Base-by-base conservation (phyloP, 2,329 filamentous ascomycete species). In the Paecilomyces sp. region DNA sequence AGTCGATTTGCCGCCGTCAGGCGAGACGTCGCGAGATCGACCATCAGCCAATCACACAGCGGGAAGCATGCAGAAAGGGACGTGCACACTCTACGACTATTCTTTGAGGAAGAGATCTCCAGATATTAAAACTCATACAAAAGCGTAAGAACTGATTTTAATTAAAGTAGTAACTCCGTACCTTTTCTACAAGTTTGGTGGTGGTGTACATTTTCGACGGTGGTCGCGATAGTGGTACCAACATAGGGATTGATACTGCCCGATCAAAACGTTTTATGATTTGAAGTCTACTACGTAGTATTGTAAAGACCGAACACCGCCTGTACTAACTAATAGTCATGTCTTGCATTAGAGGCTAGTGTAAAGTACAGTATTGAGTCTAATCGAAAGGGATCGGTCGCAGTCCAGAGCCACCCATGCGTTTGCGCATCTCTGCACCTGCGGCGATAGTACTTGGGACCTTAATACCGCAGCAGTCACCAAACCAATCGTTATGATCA, bases 391-490 rank as follows among this genome's bases (percentile, higher is more conserved):
- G 77, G 65, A 80, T 79, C 41, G 76, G 75, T 25, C 77, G 75
- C 60, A 99, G 74, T 90, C 92, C 82, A 50, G 78, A 81, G 15
- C 83, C 86, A 31, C 82, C 84, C 66, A 81, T 81, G 58, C 81
- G 82, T 79, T 95, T 97, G 80, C 85, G 88, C 82, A 89, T 88
- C 77, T 96, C 93, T 66, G 92, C 88, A 13, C 91, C 91, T 0
- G 94, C 95, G 30, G 92, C 95, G 60, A 97, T 83, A 57, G 91
- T 93, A 71, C 92, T 96, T 0, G 94, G 95, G 15, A 99, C 94
- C 68, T 96, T 93, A 75, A 99, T 99, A 28, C 94, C 94, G 72
- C 94, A 99, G 75, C 94, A 99, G 74, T 99, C 94, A 4, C 93
- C 93, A 90, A 94, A 99, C 53, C 81, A 82, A 58, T 80, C 76